Conservation (phyloP, 495 filamentous ascomycete genomes). For the Penicillium bovifimosum region DNA sequence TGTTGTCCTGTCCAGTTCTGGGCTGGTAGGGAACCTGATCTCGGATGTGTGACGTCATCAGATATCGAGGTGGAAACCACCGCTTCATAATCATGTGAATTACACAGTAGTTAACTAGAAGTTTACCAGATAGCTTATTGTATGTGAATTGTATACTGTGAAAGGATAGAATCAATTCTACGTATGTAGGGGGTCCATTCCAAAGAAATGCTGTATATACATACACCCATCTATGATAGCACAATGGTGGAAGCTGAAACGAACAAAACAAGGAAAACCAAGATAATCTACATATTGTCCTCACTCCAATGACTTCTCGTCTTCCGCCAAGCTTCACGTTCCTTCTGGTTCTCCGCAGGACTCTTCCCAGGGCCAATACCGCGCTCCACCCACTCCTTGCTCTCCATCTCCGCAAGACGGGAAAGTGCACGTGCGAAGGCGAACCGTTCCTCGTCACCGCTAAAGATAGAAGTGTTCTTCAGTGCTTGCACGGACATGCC, state of each 20-base stretch:
- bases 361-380: constrained; percentile 71
- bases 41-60: constrained; percentile 8
- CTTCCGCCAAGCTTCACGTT: constrained; percentile 61
- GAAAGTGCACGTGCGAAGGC: constrained; percentile 88
- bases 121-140: too few relatives aligned
- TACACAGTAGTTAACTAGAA: too few relatives aligned
- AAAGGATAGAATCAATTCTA: not conserved
- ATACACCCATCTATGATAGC: constrained; percentile 3
- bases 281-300: constrained; percentile 55
- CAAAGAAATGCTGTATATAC: too few relatives aligned
- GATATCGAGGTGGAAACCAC: constrained; percentile 1
- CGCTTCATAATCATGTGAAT: too few relatives aligned
- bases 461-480: constrained; percentile 83
- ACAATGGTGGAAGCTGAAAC: constrained; percentile 1
- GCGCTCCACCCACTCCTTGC: constrained; percentile 87
- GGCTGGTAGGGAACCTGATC: constrained; percentile 1
- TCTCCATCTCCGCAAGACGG: constrained; percentile 86
- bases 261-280: not conserved
- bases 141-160: not conserved
- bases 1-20: not conserved
- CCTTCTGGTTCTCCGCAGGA: constrained; percentile 51
- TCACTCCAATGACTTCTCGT: constrained; percentile 63
- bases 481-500: constrained; percentile 80
- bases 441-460: constrained; percentile 93
- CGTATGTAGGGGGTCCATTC: too few relatives aligned